Percentiles rank a stretch among this genome's conserved stretches.
These are phyloP conservation scores for Yamadazyma paraphyllophila DNA, from an alignment of 805 yeast species.

Conservation along the genomic window DNA sequence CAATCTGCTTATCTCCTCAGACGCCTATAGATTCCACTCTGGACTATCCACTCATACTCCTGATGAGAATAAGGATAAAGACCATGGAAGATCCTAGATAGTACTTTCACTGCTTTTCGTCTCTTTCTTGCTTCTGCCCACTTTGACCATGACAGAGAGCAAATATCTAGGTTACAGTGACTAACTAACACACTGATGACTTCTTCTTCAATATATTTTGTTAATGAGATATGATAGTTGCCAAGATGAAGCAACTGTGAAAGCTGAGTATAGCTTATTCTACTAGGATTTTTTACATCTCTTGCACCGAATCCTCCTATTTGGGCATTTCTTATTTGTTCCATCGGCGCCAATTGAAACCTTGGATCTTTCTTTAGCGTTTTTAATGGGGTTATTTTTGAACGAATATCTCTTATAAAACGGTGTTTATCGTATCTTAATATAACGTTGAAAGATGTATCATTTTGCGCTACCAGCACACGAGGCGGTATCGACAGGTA, in stretches of 20 bases:
- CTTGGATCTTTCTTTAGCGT: no score
- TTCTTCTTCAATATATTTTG: constrained; percentile 9
- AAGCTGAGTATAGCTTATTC: constrained; percentile 2
- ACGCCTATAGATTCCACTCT: not conserved
- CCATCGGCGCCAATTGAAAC: no score
- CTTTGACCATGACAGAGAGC: not conserved
- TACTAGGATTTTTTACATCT: not conserved
- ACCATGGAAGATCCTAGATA: not conserved
- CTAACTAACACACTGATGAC: constrained; percentile 1
- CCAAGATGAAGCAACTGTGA: constrained; percentile 3
- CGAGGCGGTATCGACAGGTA: no score
- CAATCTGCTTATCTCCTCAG: not conserved
- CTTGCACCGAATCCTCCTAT: no score
- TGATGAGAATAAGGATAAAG: not conserved
- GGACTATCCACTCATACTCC: not conserved
- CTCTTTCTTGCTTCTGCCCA: not conserved
- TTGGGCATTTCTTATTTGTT: no score
- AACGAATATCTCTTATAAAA: no score
- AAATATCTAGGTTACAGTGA: not conserved
- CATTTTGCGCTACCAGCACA: no score
- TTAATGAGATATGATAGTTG: constrained; percentile 6
- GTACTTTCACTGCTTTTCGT: not conserved
- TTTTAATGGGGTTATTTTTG: no score
- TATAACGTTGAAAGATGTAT: no score
- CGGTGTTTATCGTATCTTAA: no score